Base-by-base conservation (phyloP, 75 land plant genomes). In the Picea sitchensis region DNA sequence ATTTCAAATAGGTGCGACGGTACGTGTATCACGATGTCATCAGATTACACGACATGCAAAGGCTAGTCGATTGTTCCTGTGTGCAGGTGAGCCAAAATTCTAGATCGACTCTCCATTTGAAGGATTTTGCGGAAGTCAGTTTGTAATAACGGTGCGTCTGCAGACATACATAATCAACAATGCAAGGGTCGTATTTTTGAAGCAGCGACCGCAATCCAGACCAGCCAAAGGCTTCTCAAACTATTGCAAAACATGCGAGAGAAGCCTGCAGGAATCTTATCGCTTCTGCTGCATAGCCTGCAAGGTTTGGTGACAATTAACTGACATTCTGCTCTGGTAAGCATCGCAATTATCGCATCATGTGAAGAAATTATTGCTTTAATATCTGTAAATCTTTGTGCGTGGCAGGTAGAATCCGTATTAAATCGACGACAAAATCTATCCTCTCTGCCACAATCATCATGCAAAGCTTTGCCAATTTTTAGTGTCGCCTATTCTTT, bases 11-110 rank as follows among this genome's bases (percentile, higher is more conserved):
- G 93, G 81, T 92, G n/a, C 79, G 95, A 61, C 85, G 93, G 57
- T 92, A 92, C 68, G 89, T 92, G 23, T 92, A 92, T 59, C 89
- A 88, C 41, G 91, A 91, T 78, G 95, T 92, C 18, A 79, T 92
- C 12, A 65, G 91, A 51, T 54, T 88, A 68, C 85, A 84, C 0
- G 93, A 92, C 62, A 81, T 86, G 79, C 74, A 84, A 79, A 92
- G 88, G 54, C 69, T 30, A 12, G 69, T 23, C 3, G 36, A 67
- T 18, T 67, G 23, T 32, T 67, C 23, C 0, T 12, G 20, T 13
- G 23, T 67, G 9, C 69, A 67, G 36, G 31, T 67, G 31, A 67
- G 69, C 14, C 34, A 12, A 12, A 23, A 67, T 12, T 13, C 14
- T 31, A 23, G 15, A 62, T 62, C 36, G 31, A 67, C 6, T 4